Base-by-base conservation (phyloP, 495 filamentous ascomycete genomes). In the Aspergillus olivimuriae region DNA sequence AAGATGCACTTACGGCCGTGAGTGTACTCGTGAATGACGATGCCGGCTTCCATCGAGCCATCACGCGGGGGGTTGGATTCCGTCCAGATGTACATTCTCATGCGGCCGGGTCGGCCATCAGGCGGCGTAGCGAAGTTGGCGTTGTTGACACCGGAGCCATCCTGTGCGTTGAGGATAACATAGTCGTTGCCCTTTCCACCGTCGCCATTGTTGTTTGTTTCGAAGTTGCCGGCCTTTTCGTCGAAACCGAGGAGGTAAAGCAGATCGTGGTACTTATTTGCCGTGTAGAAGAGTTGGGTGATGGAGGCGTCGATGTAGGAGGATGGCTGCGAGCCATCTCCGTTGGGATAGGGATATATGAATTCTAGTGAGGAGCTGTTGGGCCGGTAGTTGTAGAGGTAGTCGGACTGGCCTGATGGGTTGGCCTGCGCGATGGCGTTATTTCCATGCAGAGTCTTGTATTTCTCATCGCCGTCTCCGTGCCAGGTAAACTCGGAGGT, bases 201-300 rank as follows among this genome's bases (percentile, higher is more conserved):
- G 18, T 52, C 33, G 41, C 63, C 63, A 52, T 69, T 61, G 59
- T 77, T 78, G 56, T 76, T 69, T 22, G 50, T 43, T 51, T 78
- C 66, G 55, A 78, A 78, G 56, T 78, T 78, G 4, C 75, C 75
- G 15, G 75, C 75, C 2, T 23, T 56, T 44, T 78, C 75, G 23
- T 55, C 75, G 55, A 78, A 78, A 11, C 75, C 75, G 7, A 78
- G 63, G 12, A 58, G 53, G 40, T 78, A 74, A 1, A 78, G 59
- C 5, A 77, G 55, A 34, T 78, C 75, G 51, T 78, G 75, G 54
- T 74, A 76, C 2, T 48, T 60, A 51, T 75, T 76, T 20, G 61
- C 62, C 2, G 72, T 77, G 49, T 76, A 78, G 59, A 78, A 78
- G 11, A 76, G 61, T 55, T 78, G 75, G 1, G 70, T 61, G 31